A percentile compares a stretch with the other conserved stretches of the same genome.
Evolutionary conservation across 2,329 filamentous ascomycete genomes (phyloP).

Genomic region (Cladosporium halotolerans): DNA sequence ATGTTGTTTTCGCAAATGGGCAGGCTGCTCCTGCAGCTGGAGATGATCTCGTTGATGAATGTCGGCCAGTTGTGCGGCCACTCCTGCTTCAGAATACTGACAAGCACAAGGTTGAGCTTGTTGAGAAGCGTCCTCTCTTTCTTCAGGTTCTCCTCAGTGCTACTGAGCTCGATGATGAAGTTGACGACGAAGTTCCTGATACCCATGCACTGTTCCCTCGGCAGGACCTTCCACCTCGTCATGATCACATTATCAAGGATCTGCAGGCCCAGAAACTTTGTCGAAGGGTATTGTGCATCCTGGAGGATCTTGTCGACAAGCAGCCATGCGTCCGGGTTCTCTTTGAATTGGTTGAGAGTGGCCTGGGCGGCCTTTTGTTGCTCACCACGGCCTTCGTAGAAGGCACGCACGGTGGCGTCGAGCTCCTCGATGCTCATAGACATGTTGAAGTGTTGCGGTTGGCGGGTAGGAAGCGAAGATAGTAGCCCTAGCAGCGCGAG

Average conservation of each 20-base stretch:
- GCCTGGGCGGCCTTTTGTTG: slow-evolving; percentile 95
- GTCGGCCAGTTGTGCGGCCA: slow-evolving; percentile 99
- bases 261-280: slow-evolving; percentile 94
- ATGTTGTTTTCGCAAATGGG: slow-evolving; percentile 99
- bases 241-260: slow-evolving; percentile 97
- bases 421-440: slow-evolving; percentile 81
- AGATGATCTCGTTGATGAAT: slow-evolving; percentile 99
- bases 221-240: slow-evolving; percentile 97
- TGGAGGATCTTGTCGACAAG: slow-evolving; percentile 95
- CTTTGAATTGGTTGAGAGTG: slow-evolving; percentile 94
- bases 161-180: slow-evolving; percentile 92
- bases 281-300: slow-evolving; percentile 87
- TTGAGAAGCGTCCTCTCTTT: slow-evolving; percentile 85
- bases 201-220: slow-evolving; percentile 90
- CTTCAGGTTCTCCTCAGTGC: slow-evolving; percentile 79
- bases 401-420: slow-evolving; percentile 91
- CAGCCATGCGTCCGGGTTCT: slow-evolving; percentile 96
- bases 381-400: slow-evolving; percentile 94
- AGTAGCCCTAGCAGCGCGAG: slow-evolving; percentile 15
- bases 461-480: neutral
- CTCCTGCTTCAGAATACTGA: slow-evolving; percentile 97
- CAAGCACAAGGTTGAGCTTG: slow-evolving; percentile 95
- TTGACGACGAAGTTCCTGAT: slow-evolving; percentile 99
- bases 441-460: slow-evolving; percentile 36
- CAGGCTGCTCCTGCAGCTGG: slow-evolving; percentile 87